phyloP scores from a whole-genome alignment of 2,329 filamentous ascomycete species.

The Fulvia fulva region DNA sequence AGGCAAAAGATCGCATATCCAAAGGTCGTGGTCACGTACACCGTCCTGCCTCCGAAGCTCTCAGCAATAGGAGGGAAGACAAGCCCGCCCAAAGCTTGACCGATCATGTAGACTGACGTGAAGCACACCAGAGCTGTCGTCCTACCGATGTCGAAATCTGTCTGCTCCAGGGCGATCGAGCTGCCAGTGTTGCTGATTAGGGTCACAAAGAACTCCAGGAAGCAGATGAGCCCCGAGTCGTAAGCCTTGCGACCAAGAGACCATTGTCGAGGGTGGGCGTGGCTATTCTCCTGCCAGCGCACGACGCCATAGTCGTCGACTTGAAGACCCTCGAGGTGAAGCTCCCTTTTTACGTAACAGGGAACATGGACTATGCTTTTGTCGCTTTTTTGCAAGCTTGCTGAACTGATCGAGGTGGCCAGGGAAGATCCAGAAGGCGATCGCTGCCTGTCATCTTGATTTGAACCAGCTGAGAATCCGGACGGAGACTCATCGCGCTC shows the following conservation, averaged over 20 bases:
- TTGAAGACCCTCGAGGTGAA: constrained; percentile 1
- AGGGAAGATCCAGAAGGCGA: background rate
- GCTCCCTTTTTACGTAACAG: background rate
- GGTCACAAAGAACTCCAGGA: constrained; percentile 20
- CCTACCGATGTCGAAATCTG: constrained; percentile 14
- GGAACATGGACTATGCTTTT: background rate
- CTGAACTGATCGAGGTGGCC: background rate
- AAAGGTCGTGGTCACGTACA: constrained; percentile 35
- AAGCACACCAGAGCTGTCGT: constrained; percentile 20
- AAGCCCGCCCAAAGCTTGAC: constrained; percentile 37
- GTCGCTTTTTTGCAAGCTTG: background rate
- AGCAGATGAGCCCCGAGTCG: constrained; percentile 17
- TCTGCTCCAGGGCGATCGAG: constrained; percentile 13
- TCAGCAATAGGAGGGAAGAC: constrained; percentile 40
- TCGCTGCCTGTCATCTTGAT: background rate
- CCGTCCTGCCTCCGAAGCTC: constrained; percentile 35
- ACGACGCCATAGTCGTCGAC: constrained; percentile 18
- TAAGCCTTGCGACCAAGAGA: constrained; percentile 11
- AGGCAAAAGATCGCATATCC: constrained; percentile 36
- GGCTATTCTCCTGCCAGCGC: constrained; percentile 14
- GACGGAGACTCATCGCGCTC: background rate
- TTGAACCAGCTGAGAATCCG: background rate
- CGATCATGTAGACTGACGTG: constrained; percentile 15
- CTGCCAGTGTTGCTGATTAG: constrained; percentile 22
- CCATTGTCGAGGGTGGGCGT: constrained; percentile 20